Evolutionary conservation across 345 rosid species (phyloP).

Genomic region (Syzygium jambos): DNA sequence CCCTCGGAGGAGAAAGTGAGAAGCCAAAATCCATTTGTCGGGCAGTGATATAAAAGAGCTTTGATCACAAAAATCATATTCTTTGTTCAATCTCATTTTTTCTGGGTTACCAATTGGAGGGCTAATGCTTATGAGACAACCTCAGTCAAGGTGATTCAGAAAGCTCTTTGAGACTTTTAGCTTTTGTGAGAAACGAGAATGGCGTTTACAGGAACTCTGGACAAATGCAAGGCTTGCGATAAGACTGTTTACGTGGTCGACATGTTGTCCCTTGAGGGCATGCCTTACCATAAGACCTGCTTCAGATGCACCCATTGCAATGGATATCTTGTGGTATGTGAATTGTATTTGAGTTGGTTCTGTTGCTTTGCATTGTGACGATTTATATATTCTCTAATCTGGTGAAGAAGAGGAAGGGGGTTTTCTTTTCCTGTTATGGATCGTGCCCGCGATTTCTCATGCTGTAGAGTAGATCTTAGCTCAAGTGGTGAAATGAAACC

Average conservation of each 20-base stretch:
- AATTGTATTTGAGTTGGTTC: background rate
- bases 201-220: slow-evolving; percentile 89
- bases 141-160: background rate
- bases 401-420: background rate
- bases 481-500: background rate
- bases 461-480: background rate
- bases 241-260: slow-evolving; percentile 89
- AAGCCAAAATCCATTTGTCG: slow-evolving; percentile 5
- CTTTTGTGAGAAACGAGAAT: slow-evolving; percentile 10
- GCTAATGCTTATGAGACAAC: background rate
- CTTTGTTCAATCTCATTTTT: slow-evolving; percentile 16
- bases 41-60: slow-evolving; percentile 24
- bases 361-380: background rate
- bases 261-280: slow-evolving; percentile 75
- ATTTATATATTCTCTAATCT: background rate
- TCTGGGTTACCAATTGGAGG: background rate
- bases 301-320: slow-evolving; percentile 95
- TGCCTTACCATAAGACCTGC: slow-evolving; percentile 82
- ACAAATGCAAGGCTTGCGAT: slow-evolving; percentile 88
- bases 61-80: slow-evolving; percentile 21
- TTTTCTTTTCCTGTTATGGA: background rate
- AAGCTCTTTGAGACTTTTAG: background rate
- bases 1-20: slow-evolving; percentile 9
- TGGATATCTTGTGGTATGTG: slow-evolving; percentile 63
- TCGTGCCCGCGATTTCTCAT: background rate